phyloP scores from a whole-genome alignment of 2,329 filamentous ascomycete species.

The Claviceps purpurea region DNA sequence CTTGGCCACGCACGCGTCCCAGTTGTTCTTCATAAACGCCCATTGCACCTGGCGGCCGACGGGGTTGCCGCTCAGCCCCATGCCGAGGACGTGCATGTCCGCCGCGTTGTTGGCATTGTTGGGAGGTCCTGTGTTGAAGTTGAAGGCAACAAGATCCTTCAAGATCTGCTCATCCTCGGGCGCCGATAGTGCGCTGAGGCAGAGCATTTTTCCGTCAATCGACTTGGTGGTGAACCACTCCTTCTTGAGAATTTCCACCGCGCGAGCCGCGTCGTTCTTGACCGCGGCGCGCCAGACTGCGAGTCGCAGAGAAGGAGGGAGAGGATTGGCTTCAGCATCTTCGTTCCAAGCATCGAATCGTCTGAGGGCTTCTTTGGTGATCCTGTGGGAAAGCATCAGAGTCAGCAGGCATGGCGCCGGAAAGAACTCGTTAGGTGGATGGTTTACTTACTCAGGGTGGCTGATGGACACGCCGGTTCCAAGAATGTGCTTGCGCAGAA shows the following conservation, averaged over 20 bases:
- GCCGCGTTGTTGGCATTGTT: conserved; percentile 61
- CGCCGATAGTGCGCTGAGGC: conserved; percentile 61
- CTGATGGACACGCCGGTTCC: conserved; percentile 60
- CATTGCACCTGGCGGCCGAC: conserved; percentile 64
- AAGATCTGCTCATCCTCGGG: conserved; percentile 58
- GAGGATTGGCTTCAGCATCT: conserved; percentile 51
- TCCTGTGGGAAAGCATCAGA: conserved; percentile 26
- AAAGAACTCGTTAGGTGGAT: too few relatives aligned
- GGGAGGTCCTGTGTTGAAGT: conserved; percentile 53
- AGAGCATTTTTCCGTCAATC: conserved; percentile 84
- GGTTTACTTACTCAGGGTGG: conserved; percentile 51
- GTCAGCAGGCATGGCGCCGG: background rate
- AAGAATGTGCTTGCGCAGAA: conserved; percentile 74
- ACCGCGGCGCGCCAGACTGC: conserved; percentile 72
- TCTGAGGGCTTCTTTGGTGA: conserved; percentile 58
- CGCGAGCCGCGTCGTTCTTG: conserved; percentile 50
- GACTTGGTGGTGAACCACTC: conserved; percentile 75
- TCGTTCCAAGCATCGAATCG: conserved; percentile 71
- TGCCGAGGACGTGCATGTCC: conserved; percentile 76
- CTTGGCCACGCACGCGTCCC: conserved; percentile 57
- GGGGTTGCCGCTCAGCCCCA: conserved; percentile 58
- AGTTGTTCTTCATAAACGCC: conserved; percentile 76
- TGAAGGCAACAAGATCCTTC: conserved; percentile 55
- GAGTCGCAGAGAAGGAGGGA: conserved; percentile 70
- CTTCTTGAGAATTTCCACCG: conserved; percentile 64